Evolutionary conservation across 495 filamentous ascomycete genomes (phyloP).

Genomic region (Neurospora sublineolata): DNA sequence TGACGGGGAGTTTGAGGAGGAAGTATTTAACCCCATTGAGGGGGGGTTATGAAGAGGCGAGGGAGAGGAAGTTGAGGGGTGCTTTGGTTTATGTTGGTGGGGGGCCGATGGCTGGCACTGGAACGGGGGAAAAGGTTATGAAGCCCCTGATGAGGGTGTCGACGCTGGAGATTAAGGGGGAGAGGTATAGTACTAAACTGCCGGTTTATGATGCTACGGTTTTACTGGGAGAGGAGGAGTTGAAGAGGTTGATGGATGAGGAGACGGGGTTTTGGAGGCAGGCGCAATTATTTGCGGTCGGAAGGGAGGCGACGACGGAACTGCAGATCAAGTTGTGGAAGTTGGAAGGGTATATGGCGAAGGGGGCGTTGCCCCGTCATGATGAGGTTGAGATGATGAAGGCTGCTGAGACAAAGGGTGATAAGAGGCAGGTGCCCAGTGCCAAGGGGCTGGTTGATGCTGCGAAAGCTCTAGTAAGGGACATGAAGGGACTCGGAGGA

Average conservation of each 20-base stretch:
- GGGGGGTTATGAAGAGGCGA: conserved; percentile 21
- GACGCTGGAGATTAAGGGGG: conserved; percentile 18
- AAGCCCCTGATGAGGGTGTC: conserved; percentile 14
- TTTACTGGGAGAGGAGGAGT: conserved; percentile 28
- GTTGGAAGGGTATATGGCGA: conserved; percentile 47
- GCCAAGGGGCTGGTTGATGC: neutral
- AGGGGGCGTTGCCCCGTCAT: neutral
- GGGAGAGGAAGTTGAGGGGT: conserved; percentile 19
- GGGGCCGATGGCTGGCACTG: neutral
- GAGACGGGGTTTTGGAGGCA: conserved; percentile 16
- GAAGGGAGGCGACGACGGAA: conserved; percentile 32
- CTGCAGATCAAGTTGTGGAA: conserved; percentile 55
- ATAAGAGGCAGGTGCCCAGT: neutral
- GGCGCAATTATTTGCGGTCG: conserved; percentile 30
- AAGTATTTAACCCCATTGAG: neutral
- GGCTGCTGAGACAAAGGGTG: neutral
- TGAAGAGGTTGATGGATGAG: conserved; percentile 17
- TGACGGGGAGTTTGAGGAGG: neutral
- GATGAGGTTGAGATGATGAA: neutral
- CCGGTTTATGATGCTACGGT: conserved; percentile 32
- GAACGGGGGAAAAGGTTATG: neutral
- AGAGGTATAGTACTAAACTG: conserved; percentile 11
- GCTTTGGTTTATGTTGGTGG: conserved; percentile 20
- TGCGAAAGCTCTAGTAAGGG: neutral
- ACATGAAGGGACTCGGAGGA: neutral